These are phyloP conservation scores for Chamaenerion angustifolium DNA, from an alignment of 345 rosid genomes.

Conservation along the genomic window DNA sequence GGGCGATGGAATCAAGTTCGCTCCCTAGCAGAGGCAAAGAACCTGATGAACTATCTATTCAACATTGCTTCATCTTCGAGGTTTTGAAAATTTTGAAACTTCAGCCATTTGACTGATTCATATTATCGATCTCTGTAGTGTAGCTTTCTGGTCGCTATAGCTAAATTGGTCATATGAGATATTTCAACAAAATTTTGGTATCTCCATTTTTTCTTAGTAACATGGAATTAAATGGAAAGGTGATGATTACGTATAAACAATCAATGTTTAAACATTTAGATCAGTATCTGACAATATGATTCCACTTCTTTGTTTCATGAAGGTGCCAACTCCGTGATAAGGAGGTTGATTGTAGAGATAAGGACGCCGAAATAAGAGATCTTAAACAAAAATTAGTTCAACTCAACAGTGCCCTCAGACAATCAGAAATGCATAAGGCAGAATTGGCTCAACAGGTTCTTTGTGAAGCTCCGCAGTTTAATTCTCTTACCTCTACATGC, in stretches of 20 bases:
- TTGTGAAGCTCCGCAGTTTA: too few species aligned
- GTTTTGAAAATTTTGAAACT: conserved; percentile 18
- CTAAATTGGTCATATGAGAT: too few species aligned
- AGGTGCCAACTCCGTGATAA: conserved; percentile 77
- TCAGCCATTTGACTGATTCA: too few species aligned
- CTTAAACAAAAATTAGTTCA: conserved; percentile 61
- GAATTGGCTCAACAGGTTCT: conserved; percentile 47
- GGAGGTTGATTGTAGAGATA: conserved; percentile 73
- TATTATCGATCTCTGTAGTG: too few species aligned
- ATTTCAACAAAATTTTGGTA: too few species aligned
- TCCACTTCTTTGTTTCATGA: conserved; percentile 10
- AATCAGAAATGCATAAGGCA: conserved; percentile 49
- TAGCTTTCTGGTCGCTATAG: too few species aligned
- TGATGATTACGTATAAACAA: too few species aligned
- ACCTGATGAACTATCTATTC: conserved; percentile 70
- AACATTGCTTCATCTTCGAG: conserved; percentile 79
- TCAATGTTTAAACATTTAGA: background rate
- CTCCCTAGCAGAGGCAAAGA: conserved; percentile 77
- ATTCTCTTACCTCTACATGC: too few species aligned
- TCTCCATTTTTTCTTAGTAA: too few species aligned
- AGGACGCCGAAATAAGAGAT: conserved; percentile 49
- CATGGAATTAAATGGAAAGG: too few species aligned
- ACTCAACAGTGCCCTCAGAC: conserved; percentile 40
- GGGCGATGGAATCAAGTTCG: conserved; percentile 98
- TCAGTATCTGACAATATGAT: background rate